A percentile compares a stretch with the other conserved stretches of the same genome.
Conservation (phyloP, 2,329 filamentous ascomycete genomes). For the Calcarisporium arbuscula region DNA sequence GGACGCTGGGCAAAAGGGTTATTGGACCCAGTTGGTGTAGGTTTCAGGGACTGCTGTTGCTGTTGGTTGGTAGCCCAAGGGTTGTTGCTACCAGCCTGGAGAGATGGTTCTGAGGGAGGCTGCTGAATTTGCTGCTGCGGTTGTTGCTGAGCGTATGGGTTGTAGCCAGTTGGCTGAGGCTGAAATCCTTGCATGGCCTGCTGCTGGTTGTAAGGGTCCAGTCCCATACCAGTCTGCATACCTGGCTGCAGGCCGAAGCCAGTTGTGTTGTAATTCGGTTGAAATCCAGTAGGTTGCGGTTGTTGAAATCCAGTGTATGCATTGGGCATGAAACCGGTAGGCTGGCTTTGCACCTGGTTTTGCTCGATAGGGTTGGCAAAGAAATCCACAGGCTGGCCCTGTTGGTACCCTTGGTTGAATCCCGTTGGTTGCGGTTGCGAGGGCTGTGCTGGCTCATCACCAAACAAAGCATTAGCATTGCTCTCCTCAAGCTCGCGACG, state of each 20-base stretch:
- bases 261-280: slow-evolving; percentile 54
- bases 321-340: slow-evolving; percentile 62
- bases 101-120: slow-evolving; percentile 50
- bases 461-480: slow-evolving; percentile 84
- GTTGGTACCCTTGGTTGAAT: slow-evolving; percentile 95
- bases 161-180: slow-evolving; percentile 47
- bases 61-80: slow-evolving; percentile 72
- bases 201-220: slow-evolving; percentile 60
- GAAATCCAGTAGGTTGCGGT: slow-evolving; percentile 34
- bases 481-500: slow-evolving; percentile 79
- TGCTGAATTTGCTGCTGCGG: slow-evolving; percentile 27
- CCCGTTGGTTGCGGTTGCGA: slow-evolving; percentile 73
- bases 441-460: slow-evolving; percentile 60
- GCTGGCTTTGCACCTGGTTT: slow-evolving; percentile 68
- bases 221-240: slow-evolving; percentile 58
- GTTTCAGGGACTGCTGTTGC: slow-evolving; percentile 58
- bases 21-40: slow-evolving; percentile 90
- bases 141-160: slow-evolving; percentile 41
- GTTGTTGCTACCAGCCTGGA: slow-evolving; percentile 83
- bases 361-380: slow-evolving; percentile 88
- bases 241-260: slow-evolving; percentile 44
- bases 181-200: slow-evolving; percentile 39
- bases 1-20: slow-evolving; percentile 87
- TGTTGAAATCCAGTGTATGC: slow-evolving; percentile 48
- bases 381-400: slow-evolving; percentile 94